Evolutionary conservation across 345 rosid genomes (phyloP).

Genomic region (Citrus trifoliata): DNA sequence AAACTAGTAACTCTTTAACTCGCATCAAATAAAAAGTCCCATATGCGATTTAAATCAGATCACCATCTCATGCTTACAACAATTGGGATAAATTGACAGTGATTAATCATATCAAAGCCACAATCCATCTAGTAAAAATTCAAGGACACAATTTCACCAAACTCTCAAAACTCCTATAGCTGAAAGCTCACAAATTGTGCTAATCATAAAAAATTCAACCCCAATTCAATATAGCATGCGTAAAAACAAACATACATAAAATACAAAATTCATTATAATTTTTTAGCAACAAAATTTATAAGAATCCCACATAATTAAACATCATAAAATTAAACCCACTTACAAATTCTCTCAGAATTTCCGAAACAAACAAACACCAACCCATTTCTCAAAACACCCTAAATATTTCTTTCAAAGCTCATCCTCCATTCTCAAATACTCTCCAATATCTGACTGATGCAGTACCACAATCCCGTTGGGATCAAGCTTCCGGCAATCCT

Average conservation of each 20-base stretch:
- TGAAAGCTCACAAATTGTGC: neutral
- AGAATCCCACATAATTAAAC: neutral
- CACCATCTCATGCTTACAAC: neutral
- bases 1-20: neutral
- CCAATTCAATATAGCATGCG: neutral
- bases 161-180: neutral
- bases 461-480: conserved; percentile 83
- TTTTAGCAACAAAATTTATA: neutral
- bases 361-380: neutral
- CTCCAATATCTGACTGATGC: conserved; percentile 85
- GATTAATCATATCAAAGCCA: neutral
- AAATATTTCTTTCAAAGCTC: conserved; percentile 44
- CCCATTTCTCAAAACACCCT: neutral
- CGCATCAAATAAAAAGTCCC: neutral
- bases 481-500: conserved; percentile 86
- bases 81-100: neutral
- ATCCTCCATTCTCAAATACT: conserved; percentile 89
- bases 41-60: no score
- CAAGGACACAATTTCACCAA: neutral
- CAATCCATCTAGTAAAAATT: neutral
- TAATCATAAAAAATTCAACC: neutral
- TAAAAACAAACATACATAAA: neutral
- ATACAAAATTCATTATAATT: neutral
- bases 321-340: neutral
- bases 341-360: neutral